Evolutionary conservation across 2,329 filamentous ascomycete species (phyloP).

Genomic region (Cladosporium velox): DNA sequence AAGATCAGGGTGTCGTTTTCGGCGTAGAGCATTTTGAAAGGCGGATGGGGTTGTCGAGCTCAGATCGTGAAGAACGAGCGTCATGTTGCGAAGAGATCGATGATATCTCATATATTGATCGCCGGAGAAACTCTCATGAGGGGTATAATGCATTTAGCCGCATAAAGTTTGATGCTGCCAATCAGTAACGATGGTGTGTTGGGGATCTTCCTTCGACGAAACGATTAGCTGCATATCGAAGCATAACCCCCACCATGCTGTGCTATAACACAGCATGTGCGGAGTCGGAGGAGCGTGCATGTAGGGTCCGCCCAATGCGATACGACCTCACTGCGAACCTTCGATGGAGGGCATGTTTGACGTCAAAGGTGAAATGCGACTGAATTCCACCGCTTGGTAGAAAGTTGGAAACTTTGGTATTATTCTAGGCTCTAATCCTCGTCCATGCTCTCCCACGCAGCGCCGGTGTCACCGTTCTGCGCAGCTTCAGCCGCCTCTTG

Average conservation of each 20-base stretch:
- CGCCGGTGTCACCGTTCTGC: slow-evolving; percentile 37
- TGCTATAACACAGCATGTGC: neutral
- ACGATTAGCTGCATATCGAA: neutral
- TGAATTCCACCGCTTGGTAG: neutral
- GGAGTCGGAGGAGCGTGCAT: neutral
- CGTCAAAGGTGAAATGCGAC: neutral
- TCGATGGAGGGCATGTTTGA: neutral
- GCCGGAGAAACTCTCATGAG: slow-evolving; percentile 2
- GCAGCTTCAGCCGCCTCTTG: slow-evolving; percentile 60
- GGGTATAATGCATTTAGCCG: slow-evolving; percentile 1
- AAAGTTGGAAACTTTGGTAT: neutral
- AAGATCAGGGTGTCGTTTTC: slow-evolving; percentile 62
- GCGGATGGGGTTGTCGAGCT: neutral
- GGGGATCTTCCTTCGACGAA: neutral
- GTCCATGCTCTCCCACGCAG: slow-evolving; percentile 42
- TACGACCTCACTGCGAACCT: neutral
- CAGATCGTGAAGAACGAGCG: neutral
- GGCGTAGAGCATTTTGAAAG: slow-evolving; percentile 37
- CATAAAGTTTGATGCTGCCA: neutral
- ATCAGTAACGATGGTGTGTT: neutral
- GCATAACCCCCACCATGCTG: neutral
- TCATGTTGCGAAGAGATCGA: neutral
- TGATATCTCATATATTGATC: neutral
- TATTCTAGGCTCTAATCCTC: slow-evolving; percentile 33
- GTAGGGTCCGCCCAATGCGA: neutral